These are phyloP conservation scores for Annulohypoxylon truncatum DNA, from an alignment of 2,329 filamentous ascomycete genomes.

Conservation along the genomic window DNA sequence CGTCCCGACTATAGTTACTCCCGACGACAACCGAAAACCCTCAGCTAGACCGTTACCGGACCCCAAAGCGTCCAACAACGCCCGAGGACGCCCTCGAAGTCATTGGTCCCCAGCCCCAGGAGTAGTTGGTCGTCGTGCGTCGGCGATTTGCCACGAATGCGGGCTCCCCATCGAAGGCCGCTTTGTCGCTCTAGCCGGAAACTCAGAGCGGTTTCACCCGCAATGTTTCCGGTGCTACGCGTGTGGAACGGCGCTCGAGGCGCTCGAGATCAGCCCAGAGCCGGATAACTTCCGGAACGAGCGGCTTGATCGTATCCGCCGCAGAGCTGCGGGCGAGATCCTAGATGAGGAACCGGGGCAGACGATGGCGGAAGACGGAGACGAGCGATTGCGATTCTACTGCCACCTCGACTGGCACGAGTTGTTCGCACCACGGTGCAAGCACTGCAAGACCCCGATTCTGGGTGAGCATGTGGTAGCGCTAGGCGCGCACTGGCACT, in stretches of 20 bases:
- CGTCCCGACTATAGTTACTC: conserved; percentile 58
- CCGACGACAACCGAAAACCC: conserved; percentile 55
- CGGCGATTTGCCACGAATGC: conserved; percentile 86
- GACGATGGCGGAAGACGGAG: conserved; percentile 77
- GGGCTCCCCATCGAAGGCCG: conserved; percentile 86
- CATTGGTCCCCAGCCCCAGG: conserved; percentile 70
- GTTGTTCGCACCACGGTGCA: conserved; percentile 89
- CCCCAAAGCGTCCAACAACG: conserved; percentile 54
- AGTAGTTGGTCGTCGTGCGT: conserved; percentile 60
- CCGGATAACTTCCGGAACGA: conserved; percentile 77
- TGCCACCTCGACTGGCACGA: conserved; percentile 99
- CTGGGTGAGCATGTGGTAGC: conserved; percentile 94
- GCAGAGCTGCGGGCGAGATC: conserved; percentile 67
- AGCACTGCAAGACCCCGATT: conserved; percentile 96
- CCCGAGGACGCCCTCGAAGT: conserved; percentile 57
- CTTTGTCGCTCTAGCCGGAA: conserved; percentile 84
- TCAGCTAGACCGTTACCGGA: conserved; percentile 61
- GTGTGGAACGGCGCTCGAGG: conserved; percentile 89
- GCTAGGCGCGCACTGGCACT: conserved; percentile 95
- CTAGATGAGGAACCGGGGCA: conserved; percentile 71
- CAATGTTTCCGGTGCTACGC: conserved; percentile 91
- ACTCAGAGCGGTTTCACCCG: conserved; percentile 83
- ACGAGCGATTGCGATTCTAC: conserved; percentile 84
- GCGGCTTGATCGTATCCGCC: conserved; percentile 78
- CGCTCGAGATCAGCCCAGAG: conserved; percentile 95